phyloP scores from a whole-genome alignment of 2,329 filamentous ascomycete species.

The Xylariaceae sp. region DNA sequence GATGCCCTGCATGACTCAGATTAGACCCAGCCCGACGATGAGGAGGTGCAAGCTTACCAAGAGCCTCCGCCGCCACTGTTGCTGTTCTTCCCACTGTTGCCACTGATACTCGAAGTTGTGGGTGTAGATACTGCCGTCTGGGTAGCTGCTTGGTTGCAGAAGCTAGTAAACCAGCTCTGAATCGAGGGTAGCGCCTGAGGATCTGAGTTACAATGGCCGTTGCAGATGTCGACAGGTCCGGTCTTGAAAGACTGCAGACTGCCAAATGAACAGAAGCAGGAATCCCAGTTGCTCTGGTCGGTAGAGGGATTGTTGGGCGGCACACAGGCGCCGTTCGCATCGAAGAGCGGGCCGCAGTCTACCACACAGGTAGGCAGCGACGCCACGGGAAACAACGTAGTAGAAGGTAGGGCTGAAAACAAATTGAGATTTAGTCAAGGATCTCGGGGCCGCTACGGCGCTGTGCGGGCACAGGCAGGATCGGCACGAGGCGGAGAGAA shows the following conservation, averaged over 20 bases:
- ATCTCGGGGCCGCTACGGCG: background rate
- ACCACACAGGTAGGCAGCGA: conserved; percentile 59
- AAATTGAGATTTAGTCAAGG: conserved; percentile 3
- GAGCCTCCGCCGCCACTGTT: conserved; percentile 38
- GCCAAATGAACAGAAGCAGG: conserved; percentile 68
- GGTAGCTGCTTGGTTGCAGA: conserved; percentile 51
- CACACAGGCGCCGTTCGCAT: conserved; percentile 68
- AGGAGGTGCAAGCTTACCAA: conserved; percentile 40
- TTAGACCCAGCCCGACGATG: conserved; percentile 1
- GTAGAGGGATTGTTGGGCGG: conserved; percentile 49
- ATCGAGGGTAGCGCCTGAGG: conserved; percentile 51
- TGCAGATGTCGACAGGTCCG: conserved; percentile 57
- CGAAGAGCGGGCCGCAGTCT: conserved; percentile 55
- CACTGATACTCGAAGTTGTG: conserved; percentile 24
- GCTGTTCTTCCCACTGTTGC: conserved; percentile 21
- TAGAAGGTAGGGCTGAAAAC: conserved; percentile 27
- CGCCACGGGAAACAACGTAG: conserved; percentile 52
- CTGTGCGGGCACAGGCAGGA: no score
- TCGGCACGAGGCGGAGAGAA: background rate
- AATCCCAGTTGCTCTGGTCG: conserved; percentile 50
- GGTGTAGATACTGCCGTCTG: conserved; percentile 29
- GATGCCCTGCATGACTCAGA: conserved; percentile 49
- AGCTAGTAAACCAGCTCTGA: conserved; percentile 63
- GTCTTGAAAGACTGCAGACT: conserved; percentile 54
- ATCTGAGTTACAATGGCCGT: conserved; percentile 48